A percentile compares a stretch with the other conserved stretches of the same genome.
Evolutionary conservation across 2,329 filamentous ascomycete species (phyloP).

Genomic region (Ambrosiella cleistominuta): DNA sequence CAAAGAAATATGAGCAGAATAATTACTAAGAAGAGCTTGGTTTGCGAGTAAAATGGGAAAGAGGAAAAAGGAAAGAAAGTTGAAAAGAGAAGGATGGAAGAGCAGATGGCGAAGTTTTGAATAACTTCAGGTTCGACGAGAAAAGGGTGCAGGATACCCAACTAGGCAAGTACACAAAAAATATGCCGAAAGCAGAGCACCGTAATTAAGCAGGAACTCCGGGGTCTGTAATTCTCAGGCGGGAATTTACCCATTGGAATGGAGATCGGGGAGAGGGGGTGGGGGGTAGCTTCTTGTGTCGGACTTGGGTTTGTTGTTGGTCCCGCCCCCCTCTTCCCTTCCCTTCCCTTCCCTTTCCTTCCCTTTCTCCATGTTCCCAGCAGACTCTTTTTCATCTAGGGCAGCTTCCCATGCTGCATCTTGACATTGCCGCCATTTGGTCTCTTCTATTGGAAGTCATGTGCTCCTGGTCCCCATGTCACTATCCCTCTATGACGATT

Average conservation of each 20-base stretch:
- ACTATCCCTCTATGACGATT: too few species aligned
- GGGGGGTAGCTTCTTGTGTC: slow-evolving; percentile 1
- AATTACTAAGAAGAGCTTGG: slow-evolving; percentile 1
- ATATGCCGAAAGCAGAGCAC: slow-evolving; percentile 18
- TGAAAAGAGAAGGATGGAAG: slow-evolving; percentile 21
- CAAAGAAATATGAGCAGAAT: background rate
- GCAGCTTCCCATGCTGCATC: background rate
- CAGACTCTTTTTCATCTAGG: background rate
- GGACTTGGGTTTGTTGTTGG: background rate
- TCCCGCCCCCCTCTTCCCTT: background rate
- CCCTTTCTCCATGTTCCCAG: background rate
- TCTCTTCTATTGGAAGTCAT: background rate
- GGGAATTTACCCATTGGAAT: slow-evolving; percentile 4
- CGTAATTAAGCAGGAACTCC: background rate
- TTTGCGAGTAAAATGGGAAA: background rate
- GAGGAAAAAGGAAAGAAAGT: slow-evolving; percentile 16
- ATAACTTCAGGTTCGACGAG: slow-evolving; percentile 15
- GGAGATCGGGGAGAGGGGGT: background rate
- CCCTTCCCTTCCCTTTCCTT: background rate
- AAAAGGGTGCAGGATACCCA: slow-evolving; percentile 15
- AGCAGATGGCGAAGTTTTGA: slow-evolving; percentile 16
- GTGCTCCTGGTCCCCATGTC: background rate
- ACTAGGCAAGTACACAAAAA: slow-evolving; percentile 12
- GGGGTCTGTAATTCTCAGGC: background rate
- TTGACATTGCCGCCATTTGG: background rate